Evolutionary conservation across 495 filamentous ascomycete genomes (phyloP).

Genomic region (Penicillium maclennaniae): DNA sequence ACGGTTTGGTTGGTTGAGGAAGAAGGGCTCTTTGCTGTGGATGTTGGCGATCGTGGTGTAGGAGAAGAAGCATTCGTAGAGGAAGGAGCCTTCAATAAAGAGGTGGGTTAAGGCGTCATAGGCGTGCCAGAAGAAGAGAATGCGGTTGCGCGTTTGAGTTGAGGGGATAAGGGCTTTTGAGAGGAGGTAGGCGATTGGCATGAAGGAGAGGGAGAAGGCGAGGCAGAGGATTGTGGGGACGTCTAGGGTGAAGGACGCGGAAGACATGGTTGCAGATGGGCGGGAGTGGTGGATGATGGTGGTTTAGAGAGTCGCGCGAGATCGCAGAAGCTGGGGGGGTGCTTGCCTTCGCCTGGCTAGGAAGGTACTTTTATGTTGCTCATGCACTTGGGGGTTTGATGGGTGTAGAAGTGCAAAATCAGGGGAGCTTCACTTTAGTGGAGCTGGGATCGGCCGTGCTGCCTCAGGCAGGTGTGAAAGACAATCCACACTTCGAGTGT

Average conservation of each 20-base stretch:
- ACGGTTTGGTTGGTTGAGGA: constrained; percentile 49
- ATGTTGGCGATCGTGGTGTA: constrained; percentile 46
- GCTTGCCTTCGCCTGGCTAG: background rate
- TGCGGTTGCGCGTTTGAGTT: constrained; percentile 49
- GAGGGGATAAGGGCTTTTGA: constrained; percentile 43
- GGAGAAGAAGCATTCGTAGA: constrained; percentile 89
- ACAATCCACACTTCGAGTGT: background rate
- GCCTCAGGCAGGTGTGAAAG: background rate
- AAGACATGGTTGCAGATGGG: constrained; percentile 14
- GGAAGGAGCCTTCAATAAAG: constrained; percentile 82
- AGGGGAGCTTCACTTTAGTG: background rate
- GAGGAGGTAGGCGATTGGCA: constrained; percentile 49
- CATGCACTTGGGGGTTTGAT: background rate
- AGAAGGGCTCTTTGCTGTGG: constrained; percentile 43
- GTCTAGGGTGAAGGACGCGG: constrained; percentile 41
- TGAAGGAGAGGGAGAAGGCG: constrained; percentile 48
- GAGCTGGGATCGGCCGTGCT: background rate
- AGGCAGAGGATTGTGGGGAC: constrained; percentile 50
- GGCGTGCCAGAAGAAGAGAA: constrained; percentile 91
- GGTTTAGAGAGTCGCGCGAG: background rate
- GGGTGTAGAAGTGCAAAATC: background rate
- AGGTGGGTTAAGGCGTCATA: constrained; percentile 90
- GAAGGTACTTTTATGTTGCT: background rate
- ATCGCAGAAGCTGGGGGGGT: background rate
- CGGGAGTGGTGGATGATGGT: background rate